A percentile compares a stretch with the other conserved stretches of the same genome.
Evolutionary conservation across 306 rosid species (phyloP).

Genomic region (Vicia faba): DNA sequence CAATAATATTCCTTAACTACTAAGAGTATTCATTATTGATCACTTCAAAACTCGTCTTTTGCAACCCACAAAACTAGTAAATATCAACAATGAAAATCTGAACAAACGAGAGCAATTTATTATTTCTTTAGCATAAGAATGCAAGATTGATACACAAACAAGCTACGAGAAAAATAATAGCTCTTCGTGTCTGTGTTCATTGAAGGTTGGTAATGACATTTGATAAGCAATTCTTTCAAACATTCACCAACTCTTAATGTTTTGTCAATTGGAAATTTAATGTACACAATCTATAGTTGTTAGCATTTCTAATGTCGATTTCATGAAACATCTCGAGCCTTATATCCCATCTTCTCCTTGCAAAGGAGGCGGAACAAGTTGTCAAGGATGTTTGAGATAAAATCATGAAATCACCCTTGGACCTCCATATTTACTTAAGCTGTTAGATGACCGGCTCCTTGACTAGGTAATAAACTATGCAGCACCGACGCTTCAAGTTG

Average conservation of each 20-base stretch:
- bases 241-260: background rate
- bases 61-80: background rate
- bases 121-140: slow-evolving; percentile 5
- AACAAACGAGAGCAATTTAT: background rate
- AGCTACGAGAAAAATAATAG: background rate
- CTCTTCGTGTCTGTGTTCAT: background rate
- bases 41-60: background rate
- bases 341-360: background rate
- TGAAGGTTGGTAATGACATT: background rate
- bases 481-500: background rate
- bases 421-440: background rate
- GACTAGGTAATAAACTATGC: background rate
- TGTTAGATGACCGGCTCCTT: background rate
- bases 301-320: background rate
- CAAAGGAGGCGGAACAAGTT: background rate
- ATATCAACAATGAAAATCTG: background rate
- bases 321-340: background rate
- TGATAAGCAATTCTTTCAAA: background rate
- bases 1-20: background rate
- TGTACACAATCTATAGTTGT: background rate
- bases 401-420: background rate
- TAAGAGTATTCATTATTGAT: background rate
- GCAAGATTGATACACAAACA: background rate
- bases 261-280: background rate
- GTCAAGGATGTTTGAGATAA: background rate